phyloP scores from a whole-genome alignment of 768 basidiomycete species.

The Lentinula aciculospora region DNA sequence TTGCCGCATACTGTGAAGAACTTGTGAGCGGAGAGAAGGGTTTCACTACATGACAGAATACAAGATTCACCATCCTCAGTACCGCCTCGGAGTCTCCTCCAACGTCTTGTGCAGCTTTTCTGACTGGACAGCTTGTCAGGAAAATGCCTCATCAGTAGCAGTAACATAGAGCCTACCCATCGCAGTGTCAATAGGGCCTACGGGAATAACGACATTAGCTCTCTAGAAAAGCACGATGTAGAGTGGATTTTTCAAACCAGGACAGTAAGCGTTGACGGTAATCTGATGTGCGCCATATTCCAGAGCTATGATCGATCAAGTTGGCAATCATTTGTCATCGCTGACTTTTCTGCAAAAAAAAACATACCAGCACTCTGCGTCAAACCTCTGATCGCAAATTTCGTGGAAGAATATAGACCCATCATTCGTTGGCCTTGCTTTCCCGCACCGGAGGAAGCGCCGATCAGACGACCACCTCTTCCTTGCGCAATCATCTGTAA shows the following conservation, averaged over 20 bases:
- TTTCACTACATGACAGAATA: no score
- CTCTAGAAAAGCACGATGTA: no score
- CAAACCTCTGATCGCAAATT: slow-evolving; percentile 32
- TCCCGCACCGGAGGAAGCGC: slow-evolving; percentile 21
- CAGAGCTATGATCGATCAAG: not conserved
- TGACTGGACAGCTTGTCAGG: not conserved
- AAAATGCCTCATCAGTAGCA: no score
- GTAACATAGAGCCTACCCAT: slow-evolving; percentile 8
- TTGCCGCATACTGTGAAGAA: slow-evolving; percentile 9
- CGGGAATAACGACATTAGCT: not conserved
- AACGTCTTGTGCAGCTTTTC: not conserved
- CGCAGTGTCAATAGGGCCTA: slow-evolving; percentile 9
- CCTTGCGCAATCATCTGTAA: slow-evolving; percentile 22
- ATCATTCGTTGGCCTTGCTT: slow-evolving; percentile 15
- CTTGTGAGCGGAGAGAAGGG: not conserved
- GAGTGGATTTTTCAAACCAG: slow-evolving; percentile 5
- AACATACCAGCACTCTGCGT: slow-evolving; percentile 22
- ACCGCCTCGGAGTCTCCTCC: not conserved
- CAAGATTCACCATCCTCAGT: not conserved
- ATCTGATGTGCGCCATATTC: slow-evolving; percentile 13
- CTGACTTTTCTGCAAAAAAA: not conserved
- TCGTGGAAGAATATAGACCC: slow-evolving; percentile 23
- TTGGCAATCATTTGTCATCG: not conserved
- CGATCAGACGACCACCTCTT: slow-evolving; percentile 23
- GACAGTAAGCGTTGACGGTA: slow-evolving; percentile 14